Evolutionary conservation across 768 basidiomycete genomes (phyloP).

Genomic region (Nevesoporus exiguus): DNA sequence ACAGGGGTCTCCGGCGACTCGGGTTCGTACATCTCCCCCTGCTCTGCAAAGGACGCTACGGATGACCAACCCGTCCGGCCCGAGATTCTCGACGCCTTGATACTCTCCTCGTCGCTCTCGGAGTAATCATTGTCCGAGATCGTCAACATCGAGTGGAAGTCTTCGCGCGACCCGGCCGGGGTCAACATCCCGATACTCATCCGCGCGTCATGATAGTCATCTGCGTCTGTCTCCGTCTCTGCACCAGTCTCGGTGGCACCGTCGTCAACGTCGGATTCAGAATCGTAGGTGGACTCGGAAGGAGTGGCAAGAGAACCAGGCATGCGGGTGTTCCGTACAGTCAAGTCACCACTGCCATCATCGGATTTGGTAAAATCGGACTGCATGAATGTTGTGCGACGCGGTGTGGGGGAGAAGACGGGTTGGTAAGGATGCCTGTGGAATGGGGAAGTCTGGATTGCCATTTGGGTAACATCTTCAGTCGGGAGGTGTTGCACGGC

Average conservation of each 20-base stretch:
- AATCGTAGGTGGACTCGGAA: constrained; percentile 37
- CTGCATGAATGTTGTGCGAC: constrained; percentile 49
- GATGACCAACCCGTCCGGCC: constrained; percentile 29
- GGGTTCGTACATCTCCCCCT: not conserved
- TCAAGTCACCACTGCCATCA: constrained; percentile 34
- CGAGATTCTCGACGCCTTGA: constrained; percentile 59
- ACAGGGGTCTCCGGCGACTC: constrained; percentile 19
- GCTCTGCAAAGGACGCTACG: constrained; percentile 21
- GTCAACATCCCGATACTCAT: constrained; percentile 60
- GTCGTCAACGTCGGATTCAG: constrained; percentile 43
- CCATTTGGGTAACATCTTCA: constrained; percentile 32
- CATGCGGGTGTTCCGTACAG: constrained; percentile 32
- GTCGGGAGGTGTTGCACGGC: constrained; percentile 45
- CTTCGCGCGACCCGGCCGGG: constrained; percentile 64
- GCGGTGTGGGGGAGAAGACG: constrained; percentile 26
- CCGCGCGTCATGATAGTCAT: constrained; percentile 75
- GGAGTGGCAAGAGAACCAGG: constrained; percentile 20
- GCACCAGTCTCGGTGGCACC: constrained; percentile 58
- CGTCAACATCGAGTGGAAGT: constrained; percentile 76
- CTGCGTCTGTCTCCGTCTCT: constrained; percentile 64
- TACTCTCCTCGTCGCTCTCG: constrained; percentile 63
- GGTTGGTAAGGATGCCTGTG: constrained; percentile 23
- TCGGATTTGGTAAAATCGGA: constrained; percentile 39
- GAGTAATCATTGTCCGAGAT: constrained; percentile 66
- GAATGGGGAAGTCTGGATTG: constrained; percentile 37